Base-by-base conservation (phyloP, 805 yeast genomes). In the Blastobotrys chiropterorum region DNA sequence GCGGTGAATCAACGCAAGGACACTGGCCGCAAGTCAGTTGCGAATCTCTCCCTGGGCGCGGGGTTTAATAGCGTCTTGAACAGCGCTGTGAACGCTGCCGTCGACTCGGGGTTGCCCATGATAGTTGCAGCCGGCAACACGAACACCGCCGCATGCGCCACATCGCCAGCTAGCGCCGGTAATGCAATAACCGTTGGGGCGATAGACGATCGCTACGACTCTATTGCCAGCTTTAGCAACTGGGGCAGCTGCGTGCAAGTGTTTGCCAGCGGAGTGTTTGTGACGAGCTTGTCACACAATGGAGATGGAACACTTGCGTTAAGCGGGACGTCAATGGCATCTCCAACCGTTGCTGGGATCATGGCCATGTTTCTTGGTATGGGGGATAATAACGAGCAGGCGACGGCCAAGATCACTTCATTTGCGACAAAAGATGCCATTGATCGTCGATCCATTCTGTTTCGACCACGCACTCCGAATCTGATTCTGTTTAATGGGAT, bases 201-300 rank as follows among this genome's bases (percentile, higher is more conserved):
- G 2, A 80, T 89, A 49, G 92, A 88, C 62, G 95, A 86, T 62
- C 64, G 76, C 14, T 75, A 73, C 17, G 95, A 88, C 60, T 60
- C 73, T 1, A 72, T 88, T 42, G 94, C 97, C 0, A 62, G 76
- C 15, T 90, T 90, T 63, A 80, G 94, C 13, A 90, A 90, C 62
- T 90, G 92, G 90, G 97, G 97, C 0, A 70, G 74, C 15, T 90
- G 97, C 66, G 95, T 90, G 6, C 86, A 87, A 60, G 70, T 90
- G 1, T 85, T 86, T 67, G 88, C 96, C 1, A 79, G 90, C 50
- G 97, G 97, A 0, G 83, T 82, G 0, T 70, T 72, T 14, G 83
- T 89, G 2, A 70, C 73, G 22, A 58, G 62, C 38, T 54, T 65
- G 13, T 53, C 67, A 2, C 56, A 56, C 46, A 41, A 39, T 21